Base-by-base conservation (phyloP, 108 stramenopile genomes). In the Fragilaria crotonensis region DNA sequence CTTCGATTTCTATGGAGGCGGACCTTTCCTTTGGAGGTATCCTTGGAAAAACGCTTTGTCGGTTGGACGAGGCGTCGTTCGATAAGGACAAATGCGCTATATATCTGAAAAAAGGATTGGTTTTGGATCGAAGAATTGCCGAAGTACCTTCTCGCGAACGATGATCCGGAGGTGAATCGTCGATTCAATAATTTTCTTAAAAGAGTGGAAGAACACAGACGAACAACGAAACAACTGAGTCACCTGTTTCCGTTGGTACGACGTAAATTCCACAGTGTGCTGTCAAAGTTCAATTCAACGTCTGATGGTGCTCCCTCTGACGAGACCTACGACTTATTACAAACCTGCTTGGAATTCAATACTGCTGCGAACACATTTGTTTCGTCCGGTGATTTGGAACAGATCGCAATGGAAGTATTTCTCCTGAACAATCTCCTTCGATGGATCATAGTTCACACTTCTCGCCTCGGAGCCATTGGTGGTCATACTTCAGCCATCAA, bases 401-500 rank as follows among this genome's bases (percentile, higher is more conserved):
- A 5, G 0, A 48, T 55, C 4, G 41, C 67, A 5, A 33, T 85
- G 26, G 75, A 85, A 47, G 27, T 32, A 3, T 87, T 90, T 41
- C 64, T 85, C 54, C 66, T 85, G 64, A 85, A 87, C 44, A 75
- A 87, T 67, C 41, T 91, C 2, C 65, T 91, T 19, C 58, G 73
- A 44, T 91, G 89, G 89, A 67, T 84, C 19, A 57, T 87, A 22
- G 46, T 83, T 30, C 89, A 87, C 59, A 71, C 83, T 5, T 72
- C 80, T 33, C 50, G 68, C 4, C 21, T 65, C 29, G 63, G 68
- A 5, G 54, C 46, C 5, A 51, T n/a, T n/a, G n/a, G 46, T 32
- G 14, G n/a, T n/a, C 17, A 20, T 48, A 20, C n/a, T 47, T 19
- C n/a, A 19, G 22, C n/a, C 2, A 27, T 29, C 1, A 26, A 30